Evolutionary conservation across 768 basidiomycete genomes (phyloP).

Genomic region (Galerina marginata): DNA sequence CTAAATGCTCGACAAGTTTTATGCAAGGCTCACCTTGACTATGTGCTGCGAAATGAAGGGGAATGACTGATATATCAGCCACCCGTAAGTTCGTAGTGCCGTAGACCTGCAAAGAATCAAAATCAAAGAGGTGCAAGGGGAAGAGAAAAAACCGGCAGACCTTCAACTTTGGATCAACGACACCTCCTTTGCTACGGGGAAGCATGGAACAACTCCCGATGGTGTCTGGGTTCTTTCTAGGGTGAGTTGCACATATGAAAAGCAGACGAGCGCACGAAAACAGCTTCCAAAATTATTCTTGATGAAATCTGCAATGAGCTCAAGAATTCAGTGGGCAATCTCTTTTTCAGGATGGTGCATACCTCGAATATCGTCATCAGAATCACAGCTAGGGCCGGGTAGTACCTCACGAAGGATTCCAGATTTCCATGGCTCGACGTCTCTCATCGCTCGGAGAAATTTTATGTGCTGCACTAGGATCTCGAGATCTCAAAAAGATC

Average conservation of each 20-base stretch:
- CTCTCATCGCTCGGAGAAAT: constrained; percentile 29
- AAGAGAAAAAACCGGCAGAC: constrained; percentile 21
- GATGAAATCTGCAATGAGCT: constrained; percentile 24
- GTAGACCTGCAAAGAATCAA: constrained; percentile 45
- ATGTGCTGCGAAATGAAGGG: constrained; percentile 55
- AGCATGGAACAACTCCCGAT: constrained; percentile 59
- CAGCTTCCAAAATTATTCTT: constrained; percentile 24
- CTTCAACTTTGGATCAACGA: constrained; percentile 57
- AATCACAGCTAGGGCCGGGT: constrained; percentile 36
- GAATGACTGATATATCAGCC: constrained; percentile 57
- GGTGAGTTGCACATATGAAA: no score
- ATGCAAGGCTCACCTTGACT: constrained; percentile 39
- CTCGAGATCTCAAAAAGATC: constrained; percentile 31
- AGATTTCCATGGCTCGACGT: constrained; percentile 32
- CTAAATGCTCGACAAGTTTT: neutral
- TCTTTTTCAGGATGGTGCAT: neutral
- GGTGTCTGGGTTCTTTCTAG: constrained; percentile 39
- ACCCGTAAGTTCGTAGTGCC: constrained; percentile 62
- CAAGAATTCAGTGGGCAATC: neutral
- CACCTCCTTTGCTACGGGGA: constrained; percentile 53
- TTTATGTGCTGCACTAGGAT: constrained; percentile 39
- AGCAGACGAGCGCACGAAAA: no score
- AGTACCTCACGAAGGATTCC: constrained; percentile 28
- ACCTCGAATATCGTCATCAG: constrained; percentile 35
- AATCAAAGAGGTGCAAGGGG: neutral